phyloP scores from a whole-genome alignment of 2,329 filamentous ascomycete species.

The Pestalotiopsis sp. region DNA sequence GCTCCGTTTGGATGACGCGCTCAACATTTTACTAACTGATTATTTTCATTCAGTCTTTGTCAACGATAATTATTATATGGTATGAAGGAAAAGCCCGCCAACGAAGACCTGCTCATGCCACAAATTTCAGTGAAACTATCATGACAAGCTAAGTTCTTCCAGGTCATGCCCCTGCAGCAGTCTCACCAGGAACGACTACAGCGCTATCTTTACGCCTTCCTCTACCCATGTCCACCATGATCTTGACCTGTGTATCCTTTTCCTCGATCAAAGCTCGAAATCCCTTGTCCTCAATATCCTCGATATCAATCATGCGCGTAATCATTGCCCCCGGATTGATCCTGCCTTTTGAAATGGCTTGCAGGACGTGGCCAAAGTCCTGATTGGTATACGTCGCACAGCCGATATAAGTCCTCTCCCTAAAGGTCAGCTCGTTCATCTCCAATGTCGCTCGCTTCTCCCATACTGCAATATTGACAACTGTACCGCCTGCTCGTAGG shows the following conservation, averaged over 20 bases:
- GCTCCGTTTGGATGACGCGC: too few species aligned
- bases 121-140: too few species aligned
- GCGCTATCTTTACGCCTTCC: slow-evolving; percentile 1
- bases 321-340: slow-evolving; percentile 60
- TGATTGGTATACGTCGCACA: slow-evolving; percentile 14
- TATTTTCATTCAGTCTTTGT: too few species aligned
- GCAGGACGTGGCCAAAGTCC: slow-evolving; percentile 59
- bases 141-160: too few species aligned
- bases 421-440: slow-evolving; percentile 53
- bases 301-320: slow-evolving; percentile 55
- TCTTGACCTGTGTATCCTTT: slow-evolving; percentile 64
- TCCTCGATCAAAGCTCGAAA: slow-evolving; percentile 58
- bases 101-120: too few species aligned
- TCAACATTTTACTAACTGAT: too few species aligned
- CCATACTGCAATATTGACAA: slow-evolving; percentile 68
- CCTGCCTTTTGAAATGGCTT: slow-evolving; percentile 44
- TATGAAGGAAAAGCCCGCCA: too few species aligned
- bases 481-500: slow-evolving; percentile 52
- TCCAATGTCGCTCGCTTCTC: slow-evolving; percentile 54
- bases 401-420: slow-evolving; percentile 52
- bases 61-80: too few species aligned
- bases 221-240: slow-evolving; percentile 47
- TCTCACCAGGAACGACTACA: background rate
- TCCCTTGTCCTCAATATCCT: slow-evolving; percentile 57
- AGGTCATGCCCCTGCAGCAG: background rate